Conservation (phyloP, 768 basidiomycete genomes). For the Tricholoma furcatifolium region DNA sequence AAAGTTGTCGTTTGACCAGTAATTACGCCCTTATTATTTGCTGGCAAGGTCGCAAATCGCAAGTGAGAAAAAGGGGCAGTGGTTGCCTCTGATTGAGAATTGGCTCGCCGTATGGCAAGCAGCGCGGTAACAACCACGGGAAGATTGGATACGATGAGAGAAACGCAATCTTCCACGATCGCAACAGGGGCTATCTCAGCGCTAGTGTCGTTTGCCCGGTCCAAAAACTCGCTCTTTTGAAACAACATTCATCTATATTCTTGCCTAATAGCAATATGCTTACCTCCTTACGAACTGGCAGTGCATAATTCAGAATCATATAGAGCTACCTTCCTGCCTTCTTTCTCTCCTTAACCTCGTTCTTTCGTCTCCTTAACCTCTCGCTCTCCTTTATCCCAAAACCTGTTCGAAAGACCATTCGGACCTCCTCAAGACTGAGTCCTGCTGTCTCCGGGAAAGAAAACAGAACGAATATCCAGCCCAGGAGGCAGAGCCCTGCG, state of each 20-base stretch:
- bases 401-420: slow-evolving; percentile 57
- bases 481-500: slow-evolving; percentile 67
- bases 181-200: too few species aligned
- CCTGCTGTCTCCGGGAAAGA: slow-evolving; percentile 85
- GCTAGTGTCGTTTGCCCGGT: too few species aligned
- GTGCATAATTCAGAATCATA: too few species aligned
- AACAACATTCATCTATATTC: too few species aligned
- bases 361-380: slow-evolving; percentile 46
- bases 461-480: slow-evolving; percentile 63
- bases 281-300: too few species aligned
- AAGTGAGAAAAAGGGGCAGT: neutral
- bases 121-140: slow-evolving; percentile 34
- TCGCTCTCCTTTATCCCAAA: slow-evolving; percentile 64
- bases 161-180: slow-evolving; percentile 40
- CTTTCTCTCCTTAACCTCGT: slow-evolving; percentile 36
- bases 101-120: slow-evolving; percentile 16
- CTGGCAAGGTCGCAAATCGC: slow-evolving; percentile 9
- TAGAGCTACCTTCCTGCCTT: slow-evolving; percentile 19
- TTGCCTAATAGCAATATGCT: too few species aligned
- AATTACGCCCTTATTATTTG: neutral
- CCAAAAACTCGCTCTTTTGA: too few species aligned
- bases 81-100: neutral
- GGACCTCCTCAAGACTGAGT: slow-evolving; percentile 66
- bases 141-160: slow-evolving; percentile 38
- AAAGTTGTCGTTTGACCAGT: neutral